Base-by-base conservation (phyloP, 805 yeast species). In the Kodamaea laetipori region DNA sequence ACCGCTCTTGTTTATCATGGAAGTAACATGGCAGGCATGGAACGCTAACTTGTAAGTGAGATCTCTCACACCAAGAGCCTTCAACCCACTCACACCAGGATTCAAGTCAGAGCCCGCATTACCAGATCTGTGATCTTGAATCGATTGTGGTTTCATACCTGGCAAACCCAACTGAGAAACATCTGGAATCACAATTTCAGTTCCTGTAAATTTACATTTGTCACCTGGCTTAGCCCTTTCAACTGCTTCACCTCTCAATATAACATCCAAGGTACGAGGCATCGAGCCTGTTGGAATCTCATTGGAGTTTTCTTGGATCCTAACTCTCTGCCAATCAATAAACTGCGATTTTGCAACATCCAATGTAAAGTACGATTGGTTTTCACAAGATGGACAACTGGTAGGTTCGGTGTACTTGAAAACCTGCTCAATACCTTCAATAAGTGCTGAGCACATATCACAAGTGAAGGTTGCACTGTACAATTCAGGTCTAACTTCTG, bases 181-280 rank as follows among this genome's bases (percentile, higher is more conserved):
- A 64, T 92, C 98, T 1, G 99, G 99, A 15, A 92, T 80, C 6
- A 90, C 98, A 46, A 94, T 89, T 60, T 90, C 94, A 1, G 96
- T 84, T 36, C 99, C 99, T 0, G 96, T 88, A 63, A 94, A 90
- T 52, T 81, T 80, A 67, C 97, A 87, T 61, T 88, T 86, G 65
- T 92, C 98, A 52, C 99, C 99, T 1, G 99, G 97, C 64, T 92
- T 94, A 2, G 97, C 97, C 52, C 90, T 76, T 60, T 92, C 99
- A 6, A 94, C 98, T 42, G 89, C 76, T 53, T 92, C 97, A 40
- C 98, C 98, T 55, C 99, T 76, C 46, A 92, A 67, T 40, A 92
- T 86, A 17, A 92, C 92, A 62, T 92, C 99, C 56, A 92, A 66
- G 1, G 97, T 92, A 63, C 99, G 80, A 18, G 99, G 99, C 99